Evolutionary conservation across 352 stramenopile species (phyloP).

Genomic region (Globisporangium carolinianum): DNA sequence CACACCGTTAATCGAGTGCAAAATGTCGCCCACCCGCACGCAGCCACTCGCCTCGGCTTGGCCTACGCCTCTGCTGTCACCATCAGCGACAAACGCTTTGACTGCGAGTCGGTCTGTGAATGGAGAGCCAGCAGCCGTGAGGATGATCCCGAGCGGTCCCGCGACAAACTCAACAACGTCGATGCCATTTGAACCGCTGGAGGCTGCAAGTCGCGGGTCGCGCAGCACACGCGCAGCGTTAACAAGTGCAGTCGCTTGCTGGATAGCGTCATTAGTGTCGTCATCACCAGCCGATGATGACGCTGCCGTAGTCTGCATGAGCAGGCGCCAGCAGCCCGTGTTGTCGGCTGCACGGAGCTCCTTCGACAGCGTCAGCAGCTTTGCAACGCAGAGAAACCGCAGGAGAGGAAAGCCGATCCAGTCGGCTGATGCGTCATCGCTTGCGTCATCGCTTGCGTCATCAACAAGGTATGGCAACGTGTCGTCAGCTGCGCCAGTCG

Average conservation of each 20-base stretch:
- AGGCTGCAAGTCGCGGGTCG: constrained; percentile 44
- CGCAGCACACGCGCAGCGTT: constrained; percentile 48
- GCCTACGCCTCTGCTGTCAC: constrained; percentile 20
- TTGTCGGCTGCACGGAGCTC: constrained; percentile 51
- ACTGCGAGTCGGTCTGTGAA: constrained; percentile 57
- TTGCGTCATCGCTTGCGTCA: constrained; percentile 6
- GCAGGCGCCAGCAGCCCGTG: constrained; percentile 58
- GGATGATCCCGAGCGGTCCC: constrained; percentile 63
- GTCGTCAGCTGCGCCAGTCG: constrained; percentile 23
- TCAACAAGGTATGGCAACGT: constrained; percentile 23
- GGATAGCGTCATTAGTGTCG: constrained; percentile 10
- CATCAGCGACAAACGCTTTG: constrained; percentile 54
- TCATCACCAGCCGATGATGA: background rate
- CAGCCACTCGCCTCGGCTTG: constrained; percentile 59
- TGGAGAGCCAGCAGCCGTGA: constrained; percentile 39
- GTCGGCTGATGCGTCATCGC: constrained; percentile 7
- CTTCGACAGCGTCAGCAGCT: constrained; percentile 46
- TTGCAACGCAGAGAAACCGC: constrained; percentile 61
- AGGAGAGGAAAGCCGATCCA: constrained; percentile 68
- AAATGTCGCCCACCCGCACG: constrained; percentile 51
- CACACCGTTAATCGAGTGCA: constrained; percentile 81
- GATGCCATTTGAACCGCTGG: constrained; percentile 20
- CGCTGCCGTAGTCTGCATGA: constrained; percentile 55
- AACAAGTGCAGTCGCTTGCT: constrained; percentile 24
- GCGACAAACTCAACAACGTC: constrained; percentile 56